phyloP scores from a whole-genome alignment of 495 filamentous ascomycete genomes.

The Astrothelium macrocarpum region DNA sequence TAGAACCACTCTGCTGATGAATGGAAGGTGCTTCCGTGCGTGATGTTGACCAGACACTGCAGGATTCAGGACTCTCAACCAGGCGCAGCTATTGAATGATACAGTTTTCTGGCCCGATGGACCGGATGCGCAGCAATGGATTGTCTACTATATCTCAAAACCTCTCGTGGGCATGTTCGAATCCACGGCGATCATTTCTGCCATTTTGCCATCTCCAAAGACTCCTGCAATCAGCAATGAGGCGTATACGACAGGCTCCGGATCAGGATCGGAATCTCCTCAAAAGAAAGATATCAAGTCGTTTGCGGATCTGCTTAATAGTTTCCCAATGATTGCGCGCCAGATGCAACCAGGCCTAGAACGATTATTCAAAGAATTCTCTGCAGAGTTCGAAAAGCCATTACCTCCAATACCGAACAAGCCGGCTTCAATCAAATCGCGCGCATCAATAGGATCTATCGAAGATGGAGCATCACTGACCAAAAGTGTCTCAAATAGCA shows the following conservation, averaged over 20 bases:
- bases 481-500: conserved; percentile 31
- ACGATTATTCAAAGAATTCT: conserved; percentile 82
- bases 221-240: conserved; percentile 18
- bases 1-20: conserved; percentile 28
- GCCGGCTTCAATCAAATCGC: conserved; percentile 13
- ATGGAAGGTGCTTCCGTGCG: neutral
- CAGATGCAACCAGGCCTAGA: conserved; percentile 94
- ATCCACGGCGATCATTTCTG: conserved; percentile 39
- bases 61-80: conserved; percentile 89
- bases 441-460: conserved; percentile 21
- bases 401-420: conserved; percentile 46
- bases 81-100: conserved; percentile 81
- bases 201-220: conserved; percentile 21
- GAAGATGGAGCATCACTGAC: conserved; percentile 16
- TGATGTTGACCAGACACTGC: conserved; percentile 1
- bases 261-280: conserved; percentile 24
- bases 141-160: conserved; percentile 91
- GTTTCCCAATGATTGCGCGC: conserved; percentile 92
- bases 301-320: conserved; percentile 82
- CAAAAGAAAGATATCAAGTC: conserved; percentile 82
- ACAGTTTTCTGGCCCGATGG: conserved; percentile 78
- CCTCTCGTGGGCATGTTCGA: conserved; percentile 84
- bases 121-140: conserved; percentile 77
- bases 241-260: conserved; percentile 18
- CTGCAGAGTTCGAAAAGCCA: conserved; percentile 71